Conservation (phyloP, 345 rosid genomes). For the Eucalyptus camaldulensis region DNA sequence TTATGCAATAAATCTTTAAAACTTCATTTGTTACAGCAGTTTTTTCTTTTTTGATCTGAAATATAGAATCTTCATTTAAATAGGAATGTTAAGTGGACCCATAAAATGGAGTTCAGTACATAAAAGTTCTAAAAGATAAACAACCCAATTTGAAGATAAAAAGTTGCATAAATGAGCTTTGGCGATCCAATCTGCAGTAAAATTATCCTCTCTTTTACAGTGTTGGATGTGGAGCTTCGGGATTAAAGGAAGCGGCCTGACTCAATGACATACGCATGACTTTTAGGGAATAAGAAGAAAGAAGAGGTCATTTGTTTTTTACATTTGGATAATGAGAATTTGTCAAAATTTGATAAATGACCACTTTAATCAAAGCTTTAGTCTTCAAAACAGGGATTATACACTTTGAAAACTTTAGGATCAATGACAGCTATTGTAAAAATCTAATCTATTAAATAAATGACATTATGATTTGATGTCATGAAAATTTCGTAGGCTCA, state of each 20-base stretch:
- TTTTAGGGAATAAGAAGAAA: background rate
- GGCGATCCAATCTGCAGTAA: accelerated
- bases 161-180: accelerated
- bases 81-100: no score
- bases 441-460: background rate
- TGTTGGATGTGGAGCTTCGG: no score
- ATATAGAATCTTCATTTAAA: no score
- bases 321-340: background rate
- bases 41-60: no score
- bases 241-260: no score
- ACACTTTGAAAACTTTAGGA: background rate
- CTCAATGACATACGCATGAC: background rate
- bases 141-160: no score
- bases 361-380: background rate
- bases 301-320: background rate
- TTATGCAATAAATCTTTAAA: background rate
- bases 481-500: background rate
- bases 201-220: no score
- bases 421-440: background rate
- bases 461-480: background rate
- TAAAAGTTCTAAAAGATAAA: no score
- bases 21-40: background rate
- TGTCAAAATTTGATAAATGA: background rate
- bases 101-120: no score
- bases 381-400: background rate